Conservation (phyloP, 139 green algal genomes). For the Bryopsis sp. region DNA sequence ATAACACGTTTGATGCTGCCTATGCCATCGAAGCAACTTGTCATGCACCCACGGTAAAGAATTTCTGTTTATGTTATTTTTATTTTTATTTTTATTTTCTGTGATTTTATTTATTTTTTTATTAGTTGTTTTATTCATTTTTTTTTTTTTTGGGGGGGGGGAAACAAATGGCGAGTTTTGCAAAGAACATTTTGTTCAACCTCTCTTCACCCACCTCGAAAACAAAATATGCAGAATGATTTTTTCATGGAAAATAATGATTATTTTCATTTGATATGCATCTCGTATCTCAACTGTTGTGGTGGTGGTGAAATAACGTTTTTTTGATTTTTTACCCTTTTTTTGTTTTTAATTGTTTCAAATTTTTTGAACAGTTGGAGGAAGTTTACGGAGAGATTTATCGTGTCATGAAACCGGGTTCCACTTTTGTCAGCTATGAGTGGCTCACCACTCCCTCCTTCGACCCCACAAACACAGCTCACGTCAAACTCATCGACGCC, state of each 20-base stretch:
- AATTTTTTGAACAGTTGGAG: conserved; percentile 44
- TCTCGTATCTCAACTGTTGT: no score
- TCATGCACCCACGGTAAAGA: conserved; percentile 79
- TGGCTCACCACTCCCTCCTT: conserved; percentile 88
- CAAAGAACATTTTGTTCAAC: no score
- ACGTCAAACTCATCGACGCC: conserved; percentile 88
- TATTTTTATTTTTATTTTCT: conserved; percentile 19
- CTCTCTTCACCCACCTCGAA: no score
- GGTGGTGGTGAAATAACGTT: no score
- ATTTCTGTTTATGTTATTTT: neutral
- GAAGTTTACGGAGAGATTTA: conserved; percentile 85
- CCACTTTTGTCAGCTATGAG: conserved; percentile 85
- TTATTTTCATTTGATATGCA: no score
- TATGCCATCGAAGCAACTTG: conserved; percentile 97
- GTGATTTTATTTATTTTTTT: no score
- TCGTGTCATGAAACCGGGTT: conserved; percentile 89
- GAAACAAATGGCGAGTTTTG: conserved; percentile 9
- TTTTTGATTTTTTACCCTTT: no score
- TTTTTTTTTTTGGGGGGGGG: no score
- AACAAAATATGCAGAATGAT: no score
- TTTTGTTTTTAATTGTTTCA: neutral
- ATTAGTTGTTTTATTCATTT: no score
- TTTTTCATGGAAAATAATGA: conserved; percentile 13
- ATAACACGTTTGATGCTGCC: conserved; percentile 76
- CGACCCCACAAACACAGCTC: conserved; percentile 69